phyloP scores from a whole-genome alignment of 148 eudicot species.

The Dianthus caryophyllus region DNA sequence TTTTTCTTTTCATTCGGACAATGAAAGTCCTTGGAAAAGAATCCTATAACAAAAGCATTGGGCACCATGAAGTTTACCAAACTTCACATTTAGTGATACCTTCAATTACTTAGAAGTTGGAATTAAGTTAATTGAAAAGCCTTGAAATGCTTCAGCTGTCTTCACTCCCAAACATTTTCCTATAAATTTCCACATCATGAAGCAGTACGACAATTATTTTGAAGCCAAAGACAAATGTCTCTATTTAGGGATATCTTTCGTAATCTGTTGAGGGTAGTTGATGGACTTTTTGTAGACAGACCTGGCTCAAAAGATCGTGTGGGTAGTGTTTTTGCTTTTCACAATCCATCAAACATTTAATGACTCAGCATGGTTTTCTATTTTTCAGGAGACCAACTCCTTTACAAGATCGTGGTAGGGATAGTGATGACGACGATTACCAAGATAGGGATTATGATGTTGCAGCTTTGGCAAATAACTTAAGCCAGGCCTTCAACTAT shows the following conservation, averaged over 20 bases:
- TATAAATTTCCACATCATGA: not conserved
- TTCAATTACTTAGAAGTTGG: too few relatives aligned
- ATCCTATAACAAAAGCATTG: not conserved
- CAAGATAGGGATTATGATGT: conserved; percentile 98
- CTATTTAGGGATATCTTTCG: not conserved
- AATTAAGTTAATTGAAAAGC: not conserved
- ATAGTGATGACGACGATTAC: conserved; percentile 94
- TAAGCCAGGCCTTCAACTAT: conserved; percentile 87
- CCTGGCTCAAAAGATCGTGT: not conserved
- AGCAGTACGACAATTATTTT: not conserved
- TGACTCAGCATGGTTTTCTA: not conserved
- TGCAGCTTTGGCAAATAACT: conserved; percentile 88
- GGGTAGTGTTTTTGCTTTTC: not conserved
- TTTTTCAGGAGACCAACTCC: conserved; percentile 84
- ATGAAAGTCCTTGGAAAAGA: not conserved
- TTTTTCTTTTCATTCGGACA: not conserved
- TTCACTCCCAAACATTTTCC: too few relatives aligned
- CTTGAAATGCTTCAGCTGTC: not conserved
- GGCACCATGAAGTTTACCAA: not conserved
- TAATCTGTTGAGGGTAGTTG: not conserved
- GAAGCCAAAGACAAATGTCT: not conserved
- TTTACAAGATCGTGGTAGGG: conserved; percentile 68
- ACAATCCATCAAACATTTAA: not conserved
- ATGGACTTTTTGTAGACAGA: not conserved
- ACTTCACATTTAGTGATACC: not conserved